phyloP scores from a whole-genome alignment of 2,329 filamentous ascomycete genomes.

The Knoxdaviesia proteae region DNA sequence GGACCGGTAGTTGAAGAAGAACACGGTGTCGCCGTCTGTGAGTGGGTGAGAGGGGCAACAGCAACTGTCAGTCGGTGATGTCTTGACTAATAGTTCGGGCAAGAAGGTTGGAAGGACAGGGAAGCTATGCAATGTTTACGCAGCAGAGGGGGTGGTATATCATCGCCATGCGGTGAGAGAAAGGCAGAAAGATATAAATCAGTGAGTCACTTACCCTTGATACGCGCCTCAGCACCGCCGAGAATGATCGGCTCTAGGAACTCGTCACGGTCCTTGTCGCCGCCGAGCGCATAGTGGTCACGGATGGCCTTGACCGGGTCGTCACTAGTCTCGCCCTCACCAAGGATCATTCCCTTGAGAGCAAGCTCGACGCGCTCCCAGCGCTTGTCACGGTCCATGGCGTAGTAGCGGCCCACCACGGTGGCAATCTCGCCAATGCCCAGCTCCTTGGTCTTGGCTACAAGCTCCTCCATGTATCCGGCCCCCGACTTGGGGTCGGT shows the following conservation, averaged over 20 bases:
- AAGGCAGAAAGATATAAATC: background rate
- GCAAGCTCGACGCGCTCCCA: conserved; percentile 90
- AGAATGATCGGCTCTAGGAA: conserved; percentile 97
- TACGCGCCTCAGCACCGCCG: conserved; percentile 63
- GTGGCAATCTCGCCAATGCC: conserved; percentile 77
- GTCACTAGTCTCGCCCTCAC: conserved; percentile 67
- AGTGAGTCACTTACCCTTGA: conserved; percentile 42
- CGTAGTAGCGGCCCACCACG: conserved; percentile 87
- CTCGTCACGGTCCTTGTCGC: conserved; percentile 62
- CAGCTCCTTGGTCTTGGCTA: conserved; percentile 64
- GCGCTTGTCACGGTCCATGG: conserved; percentile 98
- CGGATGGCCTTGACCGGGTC: conserved; percentile 77
- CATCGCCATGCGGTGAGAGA: background rate
- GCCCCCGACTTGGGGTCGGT: conserved; percentile 90
- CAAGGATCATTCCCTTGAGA: conserved; percentile 65
- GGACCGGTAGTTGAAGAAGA: conserved; percentile 99
- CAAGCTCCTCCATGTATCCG: conserved; percentile 69
- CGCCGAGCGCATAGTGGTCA: conserved; percentile 63
- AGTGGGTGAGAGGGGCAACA: conserved; percentile 5
- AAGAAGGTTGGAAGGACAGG: background rate
- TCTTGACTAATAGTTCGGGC: background rate
- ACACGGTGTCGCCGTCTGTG: conserved; percentile 73
- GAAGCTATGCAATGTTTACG: background rate
- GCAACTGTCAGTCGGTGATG: too few species aligned
- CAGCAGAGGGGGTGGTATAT: background rate